Base-by-base conservation (phyloP, 2,329 filamentous ascomycete species). In the Xylariaceae sp. region DNA sequence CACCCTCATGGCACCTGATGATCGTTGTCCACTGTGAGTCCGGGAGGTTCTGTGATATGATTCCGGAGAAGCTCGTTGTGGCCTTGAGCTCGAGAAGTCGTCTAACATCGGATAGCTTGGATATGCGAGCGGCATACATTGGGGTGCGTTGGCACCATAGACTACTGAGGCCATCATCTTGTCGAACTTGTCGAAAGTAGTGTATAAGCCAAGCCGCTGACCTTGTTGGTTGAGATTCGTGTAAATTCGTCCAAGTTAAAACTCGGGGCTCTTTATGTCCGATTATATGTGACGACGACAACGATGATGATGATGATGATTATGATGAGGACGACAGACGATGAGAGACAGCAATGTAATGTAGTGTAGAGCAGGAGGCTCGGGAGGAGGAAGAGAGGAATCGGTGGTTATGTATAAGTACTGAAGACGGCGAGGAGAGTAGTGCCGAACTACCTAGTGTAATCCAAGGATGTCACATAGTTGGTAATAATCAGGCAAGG, bases 1-100 rank as follows among this genome's bases (percentile, higher is more conserved):
- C 40, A 89, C 74, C 57, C 85, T 78, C 79, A 81, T 84, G 55
- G 73, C 72, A 56, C 71, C 73, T 62, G 72, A 74, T 48, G 69
- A 71, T 64, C 75, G 77, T 68, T 77, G 78, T 60, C 77, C 74
- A 60, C 73, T 77, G 6, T 78, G 77, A 29, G 73, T 70, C 58
- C 76, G 74, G 27, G 80, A 80, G 58, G 74, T 70, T 56, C 75
- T 74, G 47, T 78, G 74, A 40, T 73, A 68, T 31, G 74, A 68
- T 54, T 78, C 76, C 37, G 76, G 74, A 40, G 73, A 66, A 50
- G 74, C 70, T 64, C 79, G 75, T 57, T 84, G 80, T 58, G 11
- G 43, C 29, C 43, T 45, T 32, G 43, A 45, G 43, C 72, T 76
- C 30, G 76, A 76, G 35, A 79, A 68, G 56, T 80, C 78, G 62